phyloP scores from a whole-genome alignment of 345 rosid species.

The Excoecaria cochinchinensis region DNA sequence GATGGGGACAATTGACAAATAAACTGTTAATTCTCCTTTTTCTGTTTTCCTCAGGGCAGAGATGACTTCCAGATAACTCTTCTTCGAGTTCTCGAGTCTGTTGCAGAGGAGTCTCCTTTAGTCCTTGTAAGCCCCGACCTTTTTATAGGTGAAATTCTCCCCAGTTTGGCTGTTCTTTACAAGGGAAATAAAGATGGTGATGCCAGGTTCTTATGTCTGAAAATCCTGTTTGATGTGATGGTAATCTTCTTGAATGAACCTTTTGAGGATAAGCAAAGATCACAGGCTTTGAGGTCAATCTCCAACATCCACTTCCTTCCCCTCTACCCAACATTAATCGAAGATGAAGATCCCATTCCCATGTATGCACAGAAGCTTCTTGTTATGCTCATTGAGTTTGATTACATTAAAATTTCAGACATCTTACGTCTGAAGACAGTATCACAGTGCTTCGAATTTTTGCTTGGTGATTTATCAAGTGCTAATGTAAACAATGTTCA shows the following conservation, averaged over 20 bases:
- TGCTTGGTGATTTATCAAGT: constrained; percentile 80
- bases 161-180: constrained; percentile 71
- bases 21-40: constrained; percentile 1
- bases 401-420: constrained; percentile 67
- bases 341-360: constrained; percentile 98
- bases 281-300: constrained; percentile 61
- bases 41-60: constrained; percentile 57
- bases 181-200: constrained; percentile 91
- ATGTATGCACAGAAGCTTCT: constrained; percentile 94
- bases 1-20: not conserved
- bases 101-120: constrained; percentile 65
- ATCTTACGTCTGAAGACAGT: constrained; percentile 79
- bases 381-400: constrained; percentile 82
- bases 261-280: constrained; percentile 45
- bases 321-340: constrained; percentile 82
- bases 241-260: constrained; percentile 68
- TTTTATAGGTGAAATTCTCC: constrained; percentile 68
- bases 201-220: constrained; percentile 88
- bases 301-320: constrained; percentile 87
- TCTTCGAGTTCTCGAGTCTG: constrained; percentile 75
- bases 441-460: constrained; percentile 86
- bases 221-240: constrained; percentile 84
- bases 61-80: constrained; percentile 94
- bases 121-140: constrained; percentile 55
- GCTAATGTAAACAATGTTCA: constrained; percentile 91